A percentile compares a stretch with the other conserved stretches of the same genome.
phyloP scores from a whole-genome alignment of 768 basidiomycete genomes.

The Tulasnella sp. region DNA sequence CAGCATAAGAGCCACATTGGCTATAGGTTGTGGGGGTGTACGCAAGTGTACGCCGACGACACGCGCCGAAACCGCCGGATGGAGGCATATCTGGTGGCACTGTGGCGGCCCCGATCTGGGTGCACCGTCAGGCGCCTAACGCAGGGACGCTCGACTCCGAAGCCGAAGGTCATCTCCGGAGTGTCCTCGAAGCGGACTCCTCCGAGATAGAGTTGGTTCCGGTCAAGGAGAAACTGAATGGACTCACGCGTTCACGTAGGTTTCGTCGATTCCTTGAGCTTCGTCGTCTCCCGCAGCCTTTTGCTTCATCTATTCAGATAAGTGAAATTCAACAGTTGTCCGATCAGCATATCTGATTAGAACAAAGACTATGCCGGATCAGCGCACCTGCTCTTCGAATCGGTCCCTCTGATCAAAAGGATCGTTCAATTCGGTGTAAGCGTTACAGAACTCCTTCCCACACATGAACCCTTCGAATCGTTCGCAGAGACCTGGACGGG shows the following conservation, averaged over 20 bases:
- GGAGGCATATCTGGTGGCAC: neutral
- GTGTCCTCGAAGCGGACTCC: neutral
- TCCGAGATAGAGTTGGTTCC: conserved; percentile 6
- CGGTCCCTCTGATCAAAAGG: conserved; percentile 91
- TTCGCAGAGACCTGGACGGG: conserved; percentile 93
- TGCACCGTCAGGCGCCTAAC: neutral
- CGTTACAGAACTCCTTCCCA: conserved; percentile 96
- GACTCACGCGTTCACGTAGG: conserved; percentile 84
- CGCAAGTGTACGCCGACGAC: neutral
- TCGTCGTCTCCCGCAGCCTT: conserved; percentile 98
- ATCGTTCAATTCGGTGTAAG: conserved; percentile 99
- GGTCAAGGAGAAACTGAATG: neutral
- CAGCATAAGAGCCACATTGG: neutral
- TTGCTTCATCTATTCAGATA: conserved; percentile 48
- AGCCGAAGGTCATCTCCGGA: neutral
- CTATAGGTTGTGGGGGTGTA: neutral
- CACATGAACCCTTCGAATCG: conserved; percentile 99
- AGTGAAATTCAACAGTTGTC: conserved; percentile 1
- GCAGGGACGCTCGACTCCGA: neutral
- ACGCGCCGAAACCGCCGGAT: neutral
- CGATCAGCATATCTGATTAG: neutral
- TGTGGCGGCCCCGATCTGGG: neutral
- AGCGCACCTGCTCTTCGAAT: conserved; percentile 80
- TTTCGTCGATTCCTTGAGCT: conserved; percentile 94
- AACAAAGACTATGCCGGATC: neutral